phyloP scores from a whole-genome alignment of 176 grass and related monocot genomes.

The Musa troglodytarum region DNA sequence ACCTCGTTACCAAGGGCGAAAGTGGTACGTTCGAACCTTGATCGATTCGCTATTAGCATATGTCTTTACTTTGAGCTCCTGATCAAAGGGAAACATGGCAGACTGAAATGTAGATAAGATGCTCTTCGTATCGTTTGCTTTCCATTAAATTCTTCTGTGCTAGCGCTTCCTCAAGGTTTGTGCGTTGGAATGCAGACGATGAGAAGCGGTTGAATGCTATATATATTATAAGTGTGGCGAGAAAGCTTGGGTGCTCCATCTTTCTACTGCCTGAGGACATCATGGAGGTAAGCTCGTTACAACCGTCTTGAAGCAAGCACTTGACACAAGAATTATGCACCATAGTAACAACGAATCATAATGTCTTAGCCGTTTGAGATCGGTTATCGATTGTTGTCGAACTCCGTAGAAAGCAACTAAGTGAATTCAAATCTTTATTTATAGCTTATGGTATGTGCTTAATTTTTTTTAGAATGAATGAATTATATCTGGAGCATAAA shows the following conservation, averaged over 20 bases:
- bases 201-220: constrained; percentile 95
- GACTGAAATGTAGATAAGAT: neutral
- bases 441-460: too few species aligned
- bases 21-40: constrained; percentile 27
- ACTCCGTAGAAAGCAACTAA: too few species aligned
- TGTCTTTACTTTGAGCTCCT: too few species aligned
- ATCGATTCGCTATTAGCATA: neutral
- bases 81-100: too few species aligned
- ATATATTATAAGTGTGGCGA: constrained; percentile 94
- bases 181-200: constrained; percentile 44
- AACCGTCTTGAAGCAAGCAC: too few species aligned
- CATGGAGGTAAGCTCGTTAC: constrained; percentile 61
- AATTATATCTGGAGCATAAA: too few species aligned
- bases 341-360: too few species aligned
- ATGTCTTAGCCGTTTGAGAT: too few species aligned
- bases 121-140: neutral
- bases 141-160: neutral
- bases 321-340: too few species aligned
- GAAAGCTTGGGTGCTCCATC: constrained; percentile 91
- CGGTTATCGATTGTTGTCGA: too few species aligned
- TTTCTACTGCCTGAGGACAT: constrained; percentile 97
- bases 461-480: too few species aligned
- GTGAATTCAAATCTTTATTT: too few species aligned
- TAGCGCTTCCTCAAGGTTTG: neutral
- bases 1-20: constrained; percentile 90